Evolutionary conservation across 2,329 filamentous ascomycete genomes (phyloP), one percentile per base, ranked within the genome.

Genomic region (Elsinoe arachidis): DNA sequence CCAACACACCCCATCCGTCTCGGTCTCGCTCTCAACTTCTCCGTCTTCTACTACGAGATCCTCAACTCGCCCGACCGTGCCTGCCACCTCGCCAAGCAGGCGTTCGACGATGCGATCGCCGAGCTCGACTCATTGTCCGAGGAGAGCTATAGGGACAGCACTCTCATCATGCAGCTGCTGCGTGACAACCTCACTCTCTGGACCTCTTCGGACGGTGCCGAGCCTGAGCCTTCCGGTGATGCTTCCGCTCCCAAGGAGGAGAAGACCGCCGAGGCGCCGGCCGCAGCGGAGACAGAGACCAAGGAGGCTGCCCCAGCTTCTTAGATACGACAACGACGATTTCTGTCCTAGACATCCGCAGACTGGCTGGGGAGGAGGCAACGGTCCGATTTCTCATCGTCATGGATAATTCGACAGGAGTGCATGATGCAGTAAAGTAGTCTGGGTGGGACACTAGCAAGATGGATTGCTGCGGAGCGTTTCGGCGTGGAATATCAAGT

Each of bases 41-140:
- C 91, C 63, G 92, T 96, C 70, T 96, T 96, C 82, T 96, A 96
- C 85, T 96, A 96, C 78, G 93, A 96, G 83, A 96, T 96, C 74
- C 81, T 96, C 73, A 97, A 96, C 86, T 95, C 91, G 35, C 92
- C 91, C 70, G 91, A 96, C 77, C 90, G 88, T 73, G 92, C 92
- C 71, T 97, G 92, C 85, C 92, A 97, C 74, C 85, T 97, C 66
- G 92, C 92, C 77, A 97, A 97, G 85, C 92, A 97, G 81, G 92
- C 93, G 53, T 97, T 97, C 72, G 92, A 97, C 74, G 92, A 96
- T 75, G 92, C 92, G 70, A 96, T 97, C 74, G 92, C 92, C 71
- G 91, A 97, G 85, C 90, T 97, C 68, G 92, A 97, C 81, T 95
- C 90, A 54, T 82, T 97, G 64, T 95, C 90, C 60, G 92, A 96